phyloP scores from a whole-genome alignment of 1,284 basidiomycete genomes.

The Ceratobasidium sp. region DNA sequence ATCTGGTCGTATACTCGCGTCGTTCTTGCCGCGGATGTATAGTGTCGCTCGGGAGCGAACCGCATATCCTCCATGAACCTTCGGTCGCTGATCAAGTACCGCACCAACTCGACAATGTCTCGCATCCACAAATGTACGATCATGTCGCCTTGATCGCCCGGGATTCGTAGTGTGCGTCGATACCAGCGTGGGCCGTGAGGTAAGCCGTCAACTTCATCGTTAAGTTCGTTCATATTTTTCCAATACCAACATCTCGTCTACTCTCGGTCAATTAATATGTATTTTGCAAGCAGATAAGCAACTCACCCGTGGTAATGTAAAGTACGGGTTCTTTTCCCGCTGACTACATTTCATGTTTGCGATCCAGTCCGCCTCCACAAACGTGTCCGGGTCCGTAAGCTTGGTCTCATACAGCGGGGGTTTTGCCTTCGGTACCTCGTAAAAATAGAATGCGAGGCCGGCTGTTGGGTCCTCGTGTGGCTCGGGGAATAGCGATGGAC shows the following conservation, averaged over 20 bases:
- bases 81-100: conserved; percentile 49
- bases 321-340: background rate
- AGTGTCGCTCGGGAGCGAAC: conserved; percentile 32
- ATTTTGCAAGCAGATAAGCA: background rate
- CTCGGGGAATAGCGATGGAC: background rate
- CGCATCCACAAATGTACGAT: conserved; percentile 55
- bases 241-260: conserved; percentile 46
- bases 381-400: background rate
- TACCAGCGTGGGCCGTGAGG: conserved; percentile 53
- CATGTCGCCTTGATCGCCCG: conserved; percentile 51
- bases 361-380: conserved; percentile 4
- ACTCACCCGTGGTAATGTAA: background rate
- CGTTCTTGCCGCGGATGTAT: background rate
- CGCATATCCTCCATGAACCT: conserved; percentile 24
- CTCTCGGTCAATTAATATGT: background rate
- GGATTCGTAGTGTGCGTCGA: conserved; percentile 50
- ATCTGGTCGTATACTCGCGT: conserved; percentile 37
- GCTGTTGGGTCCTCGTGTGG: conserved; percentile 9
- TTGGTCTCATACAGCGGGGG: background rate
- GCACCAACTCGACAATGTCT: conserved; percentile 56
- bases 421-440: background rate
- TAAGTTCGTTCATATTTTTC: conserved; percentile 49
- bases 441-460: background rate
- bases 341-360: background rate
- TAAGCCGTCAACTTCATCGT: conserved; percentile 50